These are phyloP conservation scores for Prototheca wickerhamii DNA, from an alignment of 163 green algal genomes.

Conservation along the genomic window DNA sequence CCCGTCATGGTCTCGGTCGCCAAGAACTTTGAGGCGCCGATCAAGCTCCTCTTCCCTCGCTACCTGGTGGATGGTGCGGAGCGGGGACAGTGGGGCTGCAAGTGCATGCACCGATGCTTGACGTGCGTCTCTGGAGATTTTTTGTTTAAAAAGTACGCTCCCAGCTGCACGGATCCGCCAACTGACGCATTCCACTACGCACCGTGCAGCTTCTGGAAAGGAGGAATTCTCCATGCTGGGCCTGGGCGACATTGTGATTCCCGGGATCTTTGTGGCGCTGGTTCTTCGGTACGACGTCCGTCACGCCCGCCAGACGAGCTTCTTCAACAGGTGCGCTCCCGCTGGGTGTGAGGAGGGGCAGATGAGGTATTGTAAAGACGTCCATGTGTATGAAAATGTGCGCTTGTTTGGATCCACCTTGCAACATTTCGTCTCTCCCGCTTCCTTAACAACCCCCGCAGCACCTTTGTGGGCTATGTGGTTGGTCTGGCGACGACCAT, in stretches of 20 bases:
- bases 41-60: slow-evolving; percentile 93
- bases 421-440: neutral
- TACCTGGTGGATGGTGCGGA: slow-evolving; percentile 5
- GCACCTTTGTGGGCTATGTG: slow-evolving; percentile 77
- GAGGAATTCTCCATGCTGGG: slow-evolving; percentile 90
- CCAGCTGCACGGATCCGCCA: too few relatives aligned
- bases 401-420: neutral
- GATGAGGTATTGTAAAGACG: neutral
- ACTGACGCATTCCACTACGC: too few relatives aligned
- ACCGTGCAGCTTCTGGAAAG: slow-evolving; percentile 22
- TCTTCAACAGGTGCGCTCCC: slow-evolving; percentile 44
- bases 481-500: slow-evolving; percentile 83
- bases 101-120: too few relatives aligned
- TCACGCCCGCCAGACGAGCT: slow-evolving; percentile 25
- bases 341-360: neutral
- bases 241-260: slow-evolving; percentile 97
- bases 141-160: too few relatives aligned
- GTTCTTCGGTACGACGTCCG: slow-evolving; percentile 83
- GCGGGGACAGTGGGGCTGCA: neutral
- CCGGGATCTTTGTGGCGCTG: slow-evolving; percentile 89
- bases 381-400: neutral
- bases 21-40: slow-evolving; percentile 94
- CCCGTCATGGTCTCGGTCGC: slow-evolving; percentile 92
- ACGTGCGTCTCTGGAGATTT: too few relatives aligned
- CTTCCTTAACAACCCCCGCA: slow-evolving; percentile 3